Evolutionary conservation across 1,139 yeast genomes (phyloP).

Genomic region (Nakaseomyces glabratus): DNA sequence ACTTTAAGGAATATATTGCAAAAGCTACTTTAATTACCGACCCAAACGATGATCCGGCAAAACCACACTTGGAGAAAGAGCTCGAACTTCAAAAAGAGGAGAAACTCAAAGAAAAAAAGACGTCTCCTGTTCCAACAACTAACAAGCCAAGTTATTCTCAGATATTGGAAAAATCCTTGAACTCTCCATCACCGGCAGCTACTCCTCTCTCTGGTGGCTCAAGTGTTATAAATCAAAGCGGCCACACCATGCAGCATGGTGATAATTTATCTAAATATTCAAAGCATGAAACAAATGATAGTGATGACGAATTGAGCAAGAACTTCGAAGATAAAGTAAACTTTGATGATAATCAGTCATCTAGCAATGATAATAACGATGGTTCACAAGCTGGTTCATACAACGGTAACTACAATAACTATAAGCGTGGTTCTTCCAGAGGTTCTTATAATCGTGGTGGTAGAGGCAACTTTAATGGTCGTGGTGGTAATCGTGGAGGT

Average conservation of each 20-base stretch:
- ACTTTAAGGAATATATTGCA: slow-evolving; percentile 27
- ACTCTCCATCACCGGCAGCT: slow-evolving; percentile 11
- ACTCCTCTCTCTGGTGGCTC: slow-evolving; percentile 5
- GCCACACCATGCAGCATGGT: no score
- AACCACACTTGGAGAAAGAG: slow-evolving; percentile 10
- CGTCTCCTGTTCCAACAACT: slow-evolving; percentile 10
- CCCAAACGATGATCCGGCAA: slow-evolving; percentile 23
- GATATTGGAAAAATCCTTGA: slow-evolving; percentile 22
- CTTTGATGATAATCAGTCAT: slow-evolving; percentile 6
- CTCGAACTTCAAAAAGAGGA: background rate
- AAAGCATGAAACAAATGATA: no score
- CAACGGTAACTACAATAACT: slow-evolving; percentile 11
- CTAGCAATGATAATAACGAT: slow-evolving; percentile 6
- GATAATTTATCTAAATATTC: no score
- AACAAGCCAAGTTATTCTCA: slow-evolving; percentile 21
- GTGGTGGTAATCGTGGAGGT: slow-evolving; percentile 14
- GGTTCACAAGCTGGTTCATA: background rate
- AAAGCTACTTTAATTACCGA: slow-evolving; percentile 21
- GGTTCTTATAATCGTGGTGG: slow-evolving; percentile 11
- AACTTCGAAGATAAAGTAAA: slow-evolving; percentile 1
- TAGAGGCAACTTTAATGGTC: slow-evolving; percentile 8
- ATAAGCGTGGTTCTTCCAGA: slow-evolving; percentile 10
- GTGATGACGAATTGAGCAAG: background rate
- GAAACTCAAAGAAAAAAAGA: slow-evolving; percentile 9
- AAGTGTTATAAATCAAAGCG: no score